Evolutionary conservation across 202 grass and related monocot genomes (phyloP).

Genomic region (Brachypodium distachyon): DNA sequence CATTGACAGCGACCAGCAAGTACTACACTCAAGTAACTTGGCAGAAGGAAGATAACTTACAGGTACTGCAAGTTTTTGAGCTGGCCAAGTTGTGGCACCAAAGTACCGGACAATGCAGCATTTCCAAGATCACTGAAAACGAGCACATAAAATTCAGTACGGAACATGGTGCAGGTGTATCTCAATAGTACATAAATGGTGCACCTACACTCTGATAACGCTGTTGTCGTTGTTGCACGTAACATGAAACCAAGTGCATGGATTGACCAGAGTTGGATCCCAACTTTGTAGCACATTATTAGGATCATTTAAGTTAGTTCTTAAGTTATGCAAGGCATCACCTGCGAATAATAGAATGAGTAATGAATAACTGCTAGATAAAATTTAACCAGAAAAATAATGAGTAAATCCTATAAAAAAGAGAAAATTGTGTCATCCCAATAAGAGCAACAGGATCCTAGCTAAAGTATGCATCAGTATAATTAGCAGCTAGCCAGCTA

Average conservation of each 20-base stretch:
- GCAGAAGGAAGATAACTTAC: constrained; percentile 50
- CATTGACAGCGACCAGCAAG: neutral
- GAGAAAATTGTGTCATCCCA: neutral
- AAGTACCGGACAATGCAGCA: constrained; percentile 81
- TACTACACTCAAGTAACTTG: neutral
- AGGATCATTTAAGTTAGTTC: constrained; percentile 87
- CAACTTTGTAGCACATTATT: constrained; percentile 99
- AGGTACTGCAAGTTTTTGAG: constrained; percentile 95
- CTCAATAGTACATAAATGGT: constrained; percentile 3
- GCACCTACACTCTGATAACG: constrained; percentile 95
- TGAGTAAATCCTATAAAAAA: neutral
- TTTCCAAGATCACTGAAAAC: constrained; percentile 97
- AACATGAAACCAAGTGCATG: constrained; percentile 99
- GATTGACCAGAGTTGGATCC: constrained; percentile 95
- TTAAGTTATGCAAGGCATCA: constrained; percentile 90
- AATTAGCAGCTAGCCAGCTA: neutral
- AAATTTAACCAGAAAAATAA: neutral
- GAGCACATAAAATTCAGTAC: constrained; percentile 1
- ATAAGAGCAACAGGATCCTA: neutral
- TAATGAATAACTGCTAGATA: neutral
- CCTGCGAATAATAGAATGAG: constrained; percentile 40
- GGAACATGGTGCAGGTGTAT: neutral
- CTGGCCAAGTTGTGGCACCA: constrained; percentile 89
- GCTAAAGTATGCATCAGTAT: neutral
- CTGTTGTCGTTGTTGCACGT: constrained; percentile 98